Percentiles rank a stretch among this genome's conserved stretches.
Conservation (phyloP, 1,284 basidiomycete species). For the Ustilago crameri region DNA sequence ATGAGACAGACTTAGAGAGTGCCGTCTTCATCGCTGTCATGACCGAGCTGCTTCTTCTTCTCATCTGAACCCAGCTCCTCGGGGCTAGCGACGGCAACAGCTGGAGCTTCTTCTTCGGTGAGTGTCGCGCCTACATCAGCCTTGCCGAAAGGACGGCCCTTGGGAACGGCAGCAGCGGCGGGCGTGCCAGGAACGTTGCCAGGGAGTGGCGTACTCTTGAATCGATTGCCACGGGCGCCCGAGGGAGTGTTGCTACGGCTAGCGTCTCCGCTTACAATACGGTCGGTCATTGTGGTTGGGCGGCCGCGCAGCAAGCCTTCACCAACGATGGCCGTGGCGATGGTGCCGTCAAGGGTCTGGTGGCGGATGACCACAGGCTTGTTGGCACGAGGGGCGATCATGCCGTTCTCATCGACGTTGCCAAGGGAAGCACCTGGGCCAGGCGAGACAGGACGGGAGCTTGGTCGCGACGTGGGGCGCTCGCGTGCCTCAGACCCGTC, state of each 20-base stretch:
- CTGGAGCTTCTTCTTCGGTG: conserved; percentile 14
- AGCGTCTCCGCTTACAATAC: conserved; percentile 19
- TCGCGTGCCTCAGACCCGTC: conserved; percentile 15
- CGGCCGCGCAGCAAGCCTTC: conserved; percentile 54
- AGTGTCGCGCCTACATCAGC: conserved; percentile 29
- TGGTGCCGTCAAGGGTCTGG: conserved; percentile 43
- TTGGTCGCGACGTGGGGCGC: conserved; percentile 17
- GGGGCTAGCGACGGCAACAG: conserved; percentile 23
- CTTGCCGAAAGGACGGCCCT: conserved; percentile 19
- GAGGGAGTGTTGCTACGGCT: conserved; percentile 49
- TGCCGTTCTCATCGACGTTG: conserved; percentile 11
- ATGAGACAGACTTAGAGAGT: conserved; percentile 31
- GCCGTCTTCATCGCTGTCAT: conserved; percentile 24
- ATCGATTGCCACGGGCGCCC: conserved; percentile 37
- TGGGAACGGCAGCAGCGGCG: conserved; percentile 11
- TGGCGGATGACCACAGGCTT: conserved; percentile 57
- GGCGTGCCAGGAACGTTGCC: conserved; percentile 26
- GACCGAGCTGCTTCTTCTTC: conserved; percentile 34
- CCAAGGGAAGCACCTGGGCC: conserved; percentile 17
- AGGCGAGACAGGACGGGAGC: conserved; percentile 43
- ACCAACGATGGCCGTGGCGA: conserved; percentile 52
- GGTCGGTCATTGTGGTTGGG: conserved; percentile 18
- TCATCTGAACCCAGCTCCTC: conserved; percentile 30
- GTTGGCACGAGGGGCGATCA: conserved; percentile 36
- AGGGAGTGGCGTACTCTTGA: conserved; percentile 49